phyloP scores from a whole-genome alignment of 2,329 filamentous ascomycete species.

The Albophoma yamanashiensis region DNA sequence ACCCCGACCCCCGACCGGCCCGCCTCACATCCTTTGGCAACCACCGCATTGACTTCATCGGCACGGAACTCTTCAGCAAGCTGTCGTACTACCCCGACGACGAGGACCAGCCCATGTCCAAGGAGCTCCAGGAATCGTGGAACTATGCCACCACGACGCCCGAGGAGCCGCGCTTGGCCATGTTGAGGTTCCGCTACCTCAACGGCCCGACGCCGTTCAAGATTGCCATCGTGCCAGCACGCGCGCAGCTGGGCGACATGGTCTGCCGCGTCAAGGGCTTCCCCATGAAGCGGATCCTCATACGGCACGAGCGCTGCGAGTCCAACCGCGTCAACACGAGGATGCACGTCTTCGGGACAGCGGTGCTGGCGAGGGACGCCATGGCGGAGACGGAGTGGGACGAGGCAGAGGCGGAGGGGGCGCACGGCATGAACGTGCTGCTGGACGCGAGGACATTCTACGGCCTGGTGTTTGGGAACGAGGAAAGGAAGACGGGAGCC shows the following conservation, averaged over 20 bases:
- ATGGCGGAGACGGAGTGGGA: constrained; percentile 1
- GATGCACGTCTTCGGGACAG: constrained; percentile 6
- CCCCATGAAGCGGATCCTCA: constrained; percentile 5
- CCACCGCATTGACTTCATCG: constrained; percentile 2
- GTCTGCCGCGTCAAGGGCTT: constrained; percentile 3
- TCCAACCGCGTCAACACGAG: not conserved
- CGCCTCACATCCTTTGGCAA: not conserved
- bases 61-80: constrained; percentile 1
- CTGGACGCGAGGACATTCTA: constrained; percentile 6
- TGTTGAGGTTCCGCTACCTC: not conserved
- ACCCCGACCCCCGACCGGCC: constrained; percentile 1
- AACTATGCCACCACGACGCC: not conserved
- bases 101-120: not conserved
- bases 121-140: constrained; percentile 4
- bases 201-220: constrained; percentile 2
- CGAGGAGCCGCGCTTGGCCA: constrained; percentile 5
- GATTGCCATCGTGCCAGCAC: constrained; percentile 4
- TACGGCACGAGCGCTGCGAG: constrained; percentile 1
- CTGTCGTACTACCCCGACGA: constrained; percentile 4
- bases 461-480: constrained; percentile 5
- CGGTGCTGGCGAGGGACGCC: constrained; percentile 3
- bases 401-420: not conserved
- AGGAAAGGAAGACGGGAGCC: too few species aligned
- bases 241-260: constrained; percentile 5
- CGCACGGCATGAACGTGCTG: not conserved